Evolutionary conservation across 1,139 yeast genomes (phyloP), one percentile per base, ranked within the genome.

Genomic region (Blastobotrys niveus): DNA sequence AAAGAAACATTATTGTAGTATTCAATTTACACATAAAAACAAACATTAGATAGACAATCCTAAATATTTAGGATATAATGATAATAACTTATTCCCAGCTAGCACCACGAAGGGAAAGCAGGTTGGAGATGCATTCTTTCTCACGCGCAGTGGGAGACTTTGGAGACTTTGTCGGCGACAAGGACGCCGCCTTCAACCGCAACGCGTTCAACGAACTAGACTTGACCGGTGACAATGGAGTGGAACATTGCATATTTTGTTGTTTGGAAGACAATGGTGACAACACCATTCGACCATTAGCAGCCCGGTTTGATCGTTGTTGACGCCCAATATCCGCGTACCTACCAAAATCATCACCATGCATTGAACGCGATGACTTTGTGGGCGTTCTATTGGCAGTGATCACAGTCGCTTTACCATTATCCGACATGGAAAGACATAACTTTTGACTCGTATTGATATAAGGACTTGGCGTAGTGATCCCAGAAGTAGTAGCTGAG

Each of bases 391-490:
- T 45, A 25, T 38, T 30, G 14, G 39, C 38, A 24, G 44, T 41
- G 26, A 57, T 54, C 20, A 58, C 53, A 34, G 53, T 49, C 19
- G 68, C 68, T 48, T 63, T 61, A 29, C 68, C 68, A 45, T 64
- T 67, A 31, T 59, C 59, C 2, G 62, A 55, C 68, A 65, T 65
- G 31, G 64, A 50, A 33, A 64, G 55, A 35, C 62, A 50, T 24
- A 62, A 49, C 18, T 46, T 40, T 31, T 40, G 20, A 10, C 14
- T 25, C 17, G 20, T 25, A 14, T 10, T 10, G 4, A 19, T 3
- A 10, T n/a, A n/a, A n/a, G n/a, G n/a, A n/a, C n/a, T n/a, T n/a
- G n/a, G n/a, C n/a, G n/a, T n/a, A n/a, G n/a, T n/a, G n/a, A n/a
- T n/a, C n/a, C n/a, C n/a, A n/a, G n/a, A n/a, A n/a, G n/a, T n/a